Evolutionary conservation across 1,284 basidiomycete species (phyloP).

Genomic region (Fomitopsis palustris): DNA sequence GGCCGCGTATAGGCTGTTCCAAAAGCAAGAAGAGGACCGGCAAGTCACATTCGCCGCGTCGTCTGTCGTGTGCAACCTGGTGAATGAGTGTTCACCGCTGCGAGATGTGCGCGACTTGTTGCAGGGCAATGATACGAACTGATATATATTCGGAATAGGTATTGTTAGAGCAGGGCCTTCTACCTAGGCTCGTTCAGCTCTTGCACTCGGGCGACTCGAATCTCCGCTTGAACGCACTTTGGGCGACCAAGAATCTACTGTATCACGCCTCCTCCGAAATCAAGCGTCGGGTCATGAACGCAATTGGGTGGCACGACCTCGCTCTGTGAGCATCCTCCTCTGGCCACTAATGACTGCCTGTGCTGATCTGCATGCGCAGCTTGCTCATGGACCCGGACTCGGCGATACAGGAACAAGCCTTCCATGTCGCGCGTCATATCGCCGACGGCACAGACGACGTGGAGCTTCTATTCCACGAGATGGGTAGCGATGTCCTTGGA

Average conservation of each 20-base stretch:
- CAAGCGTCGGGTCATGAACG: conserved; percentile 62
- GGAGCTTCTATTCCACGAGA: conserved; percentile 50
- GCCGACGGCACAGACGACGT: conserved; percentile 59
- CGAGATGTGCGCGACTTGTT: conserved; percentile 46
- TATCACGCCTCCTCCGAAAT: conserved; percentile 55
- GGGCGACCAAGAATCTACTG: conserved; percentile 80
- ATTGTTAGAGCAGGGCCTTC: conserved; percentile 60
- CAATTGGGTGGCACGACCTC: conserved; percentile 60
- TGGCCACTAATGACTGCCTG: background rate
- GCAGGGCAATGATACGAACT: conserved; percentile 3
- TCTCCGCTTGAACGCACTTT: conserved; percentile 67
- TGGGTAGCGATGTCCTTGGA: conserved; percentile 42
- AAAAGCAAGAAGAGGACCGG: conserved; percentile 55
- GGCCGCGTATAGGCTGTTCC: conserved; percentile 60
- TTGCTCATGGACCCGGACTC: conserved; percentile 46
- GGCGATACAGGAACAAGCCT: conserved; percentile 63
- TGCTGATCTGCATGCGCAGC: conserved; percentile 26
- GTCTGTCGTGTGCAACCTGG: conserved; percentile 78
- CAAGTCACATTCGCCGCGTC: conserved; percentile 73
- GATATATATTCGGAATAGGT: conserved; percentile 32
- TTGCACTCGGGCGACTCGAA: conserved; percentile 49
- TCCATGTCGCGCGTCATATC: conserved; percentile 60
- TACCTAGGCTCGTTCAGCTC: conserved; percentile 60
- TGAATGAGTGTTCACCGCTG: conserved; percentile 85
- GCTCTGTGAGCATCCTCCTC: conserved; percentile 35